Evolutionary conservation across 2,329 filamentous ascomycete species (phyloP), one percentile per base, ranked within the genome.

Genomic region (Chlorencoelia australis): DNA sequence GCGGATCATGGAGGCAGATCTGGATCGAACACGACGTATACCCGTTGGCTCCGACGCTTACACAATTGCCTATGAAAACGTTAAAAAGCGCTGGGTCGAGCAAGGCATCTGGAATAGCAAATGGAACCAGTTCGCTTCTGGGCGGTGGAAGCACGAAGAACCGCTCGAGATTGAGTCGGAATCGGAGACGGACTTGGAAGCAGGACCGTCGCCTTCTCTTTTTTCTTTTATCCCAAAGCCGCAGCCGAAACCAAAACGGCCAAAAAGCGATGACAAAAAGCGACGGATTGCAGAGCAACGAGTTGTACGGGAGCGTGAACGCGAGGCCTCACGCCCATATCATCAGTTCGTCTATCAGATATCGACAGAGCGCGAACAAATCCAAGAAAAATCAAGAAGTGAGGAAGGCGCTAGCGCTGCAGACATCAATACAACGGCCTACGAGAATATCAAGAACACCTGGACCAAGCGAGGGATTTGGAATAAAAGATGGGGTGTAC

Each of bases 401-500:
- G 30, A 41, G 40, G 44, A 40, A 38, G 30, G 16, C 7, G 30
- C 8, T 40, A 33, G 33, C 21, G 15, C 30, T 39, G 33, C 41
- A 15, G 46, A 56, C 37, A 53, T 56, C 20, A 49, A 55, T 37
- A 48, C 46, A 18, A 48, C 33, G 32, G 52, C 50, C 10, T 55
- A 56, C 41, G 45, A 51, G 36, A 52, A 46, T 42, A 44, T 56
- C 40, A 56, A 52, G 42, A 50, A 46, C 33, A 47, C 39, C 16
- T 56, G 49, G 55, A 48, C 43, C 20, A 47, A 49, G 36, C 42
- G 47, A 45, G 37, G 42, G 25, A 54, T 55, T 42, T 58, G 48
- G 50, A 50, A 55, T 29, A 20, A 30, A 33, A 47, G 40, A 45
- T 56, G 50, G 54, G 47, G 49, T 46, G 41, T 49, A 41, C 41